Evolutionary conservation across 2,329 filamentous ascomycete genomes (phyloP).

Genomic region (Fusarium sp.): DNA sequence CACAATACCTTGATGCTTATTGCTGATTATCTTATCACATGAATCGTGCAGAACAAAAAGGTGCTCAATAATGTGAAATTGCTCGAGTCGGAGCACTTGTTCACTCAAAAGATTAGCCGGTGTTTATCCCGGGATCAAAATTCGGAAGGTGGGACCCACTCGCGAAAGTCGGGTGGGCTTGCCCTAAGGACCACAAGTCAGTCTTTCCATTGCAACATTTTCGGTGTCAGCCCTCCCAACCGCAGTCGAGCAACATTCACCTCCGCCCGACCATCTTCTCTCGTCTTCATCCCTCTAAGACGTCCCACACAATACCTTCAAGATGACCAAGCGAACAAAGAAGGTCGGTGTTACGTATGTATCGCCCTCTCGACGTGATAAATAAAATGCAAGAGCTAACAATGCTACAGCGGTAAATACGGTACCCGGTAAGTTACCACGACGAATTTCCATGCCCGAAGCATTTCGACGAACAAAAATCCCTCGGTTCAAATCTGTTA

Average conservation of each 20-base stretch:
- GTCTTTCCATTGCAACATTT: conserved; percentile 51
- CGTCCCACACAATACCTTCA: conserved; percentile 63
- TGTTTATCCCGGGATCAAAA: conserved; percentile 60
- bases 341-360: conserved; percentile 92
- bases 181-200: conserved; percentile 57
- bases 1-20: background rate
- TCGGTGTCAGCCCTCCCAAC: conserved; percentile 48
- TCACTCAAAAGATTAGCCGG: conserved; percentile 68
- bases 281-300: conserved; percentile 52
- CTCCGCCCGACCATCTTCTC: conserved; percentile 48
- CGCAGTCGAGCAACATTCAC: conserved; percentile 51
- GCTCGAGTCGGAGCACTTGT: conserved; percentile 3
- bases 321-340: conserved; percentile 95
- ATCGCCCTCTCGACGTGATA: conserved; percentile 31
- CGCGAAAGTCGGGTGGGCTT: conserved; percentile 53
- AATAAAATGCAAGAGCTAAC: conserved; percentile 48
- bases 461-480: conserved; percentile 28
- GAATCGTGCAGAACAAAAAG: conserved; percentile 21
- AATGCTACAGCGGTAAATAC: conserved; percentile 77
- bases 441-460: conserved; percentile 36
- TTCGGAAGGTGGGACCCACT: conserved; percentile 45
- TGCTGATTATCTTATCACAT: background rate
- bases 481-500: conserved; percentile 24
- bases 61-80: background rate
- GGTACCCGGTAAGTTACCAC: conserved; percentile 82